Evolutionary conservation across 1,284 basidiomycete species (phyloP).

Genomic region (Sporisorium scitamineum): DNA sequence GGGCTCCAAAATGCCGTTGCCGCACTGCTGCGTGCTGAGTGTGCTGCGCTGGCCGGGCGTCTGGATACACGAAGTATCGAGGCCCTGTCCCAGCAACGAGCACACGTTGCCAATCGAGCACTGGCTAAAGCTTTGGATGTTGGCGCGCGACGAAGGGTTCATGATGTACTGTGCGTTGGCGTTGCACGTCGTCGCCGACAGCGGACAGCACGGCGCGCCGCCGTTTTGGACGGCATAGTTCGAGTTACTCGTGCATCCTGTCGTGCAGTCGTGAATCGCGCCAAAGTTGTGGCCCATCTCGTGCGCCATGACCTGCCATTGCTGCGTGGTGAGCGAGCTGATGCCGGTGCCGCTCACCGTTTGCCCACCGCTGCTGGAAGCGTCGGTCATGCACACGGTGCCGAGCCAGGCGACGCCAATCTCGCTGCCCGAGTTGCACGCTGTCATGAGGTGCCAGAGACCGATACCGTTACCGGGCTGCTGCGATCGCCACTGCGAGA

Average conservation of each 20-base stretch:
- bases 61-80: conserved; percentile 69
- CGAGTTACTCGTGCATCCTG: conserved; percentile 75
- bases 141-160: conserved; percentile 52
- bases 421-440: conserved; percentile 84
- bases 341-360: conserved; percentile 85
- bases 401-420: conserved; percentile 86
- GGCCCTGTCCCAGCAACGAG: conserved; percentile 63
- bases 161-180: conserved; percentile 71
- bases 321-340: conserved; percentile 76
- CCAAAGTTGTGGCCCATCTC: conserved; percentile 91
- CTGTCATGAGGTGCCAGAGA: conserved; percentile 90
- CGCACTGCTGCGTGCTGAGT: conserved; percentile 62
- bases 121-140: conserved; percentile 51
- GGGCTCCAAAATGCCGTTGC: conserved; percentile 72
- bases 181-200: conserved; percentile 76
- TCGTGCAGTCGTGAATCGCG: conserved; percentile 77
- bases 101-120: conserved; percentile 90
- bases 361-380: conserved; percentile 73
- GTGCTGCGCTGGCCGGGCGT: conserved; percentile 52
- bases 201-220: conserved; percentile 78
- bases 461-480: conserved; percentile 80
- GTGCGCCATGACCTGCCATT: conserved; percentile 85
- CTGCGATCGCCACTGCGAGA: conserved; percentile 84
- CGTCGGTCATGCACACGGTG: conserved; percentile 65
- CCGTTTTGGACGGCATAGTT: conserved; percentile 46